Evolutionary conservation across 306 rosid species (phyloP).

Genomic region (Rosa rugosa): DNA sequence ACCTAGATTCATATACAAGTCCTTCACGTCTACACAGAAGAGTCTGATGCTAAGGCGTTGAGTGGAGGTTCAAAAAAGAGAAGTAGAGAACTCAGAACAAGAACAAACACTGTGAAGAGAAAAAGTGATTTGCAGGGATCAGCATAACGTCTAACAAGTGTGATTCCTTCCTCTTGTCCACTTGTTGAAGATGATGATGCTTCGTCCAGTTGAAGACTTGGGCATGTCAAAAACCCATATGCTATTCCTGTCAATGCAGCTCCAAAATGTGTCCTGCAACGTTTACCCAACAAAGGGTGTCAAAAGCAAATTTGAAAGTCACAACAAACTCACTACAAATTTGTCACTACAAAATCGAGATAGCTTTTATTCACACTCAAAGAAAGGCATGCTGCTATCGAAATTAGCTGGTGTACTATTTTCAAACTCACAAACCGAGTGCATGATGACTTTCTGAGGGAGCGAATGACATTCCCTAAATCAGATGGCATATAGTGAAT

Average conservation of each 20-base stretch:
- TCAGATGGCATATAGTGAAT: background rate
- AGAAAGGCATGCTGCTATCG: too few relatives aligned
- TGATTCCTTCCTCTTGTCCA: constrained; percentile 68
- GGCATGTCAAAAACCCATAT: constrained; percentile 63
- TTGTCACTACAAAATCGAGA: too few relatives aligned
- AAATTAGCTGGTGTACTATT: too few relatives aligned
- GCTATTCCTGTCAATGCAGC: constrained; percentile 75
- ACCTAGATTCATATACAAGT: background rate
- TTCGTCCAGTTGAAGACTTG: constrained; percentile 54
- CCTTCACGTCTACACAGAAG: constrained; percentile 19
- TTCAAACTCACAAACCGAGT: too few relatives aligned
- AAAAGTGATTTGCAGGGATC: constrained; percentile 62
- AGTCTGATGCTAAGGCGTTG: constrained; percentile 40
- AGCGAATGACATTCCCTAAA: background rate
- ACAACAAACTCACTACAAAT: background rate
- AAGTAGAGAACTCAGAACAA: constrained; percentile 48
- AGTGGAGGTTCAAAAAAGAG: constrained; percentile 74
- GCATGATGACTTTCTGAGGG: background rate
- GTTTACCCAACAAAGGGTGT: constrained; percentile 7
- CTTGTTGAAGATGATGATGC: constrained; percentile 47
- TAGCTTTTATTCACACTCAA: too few relatives aligned
- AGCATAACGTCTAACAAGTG: constrained; percentile 56
- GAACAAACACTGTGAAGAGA: constrained; percentile 54
- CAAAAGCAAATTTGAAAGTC: background rate
- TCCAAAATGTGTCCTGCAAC: constrained; percentile 75